phyloP scores from a whole-genome alignment of 805 yeast genomes.

The Wickerhamomyces silvicola region DNA sequence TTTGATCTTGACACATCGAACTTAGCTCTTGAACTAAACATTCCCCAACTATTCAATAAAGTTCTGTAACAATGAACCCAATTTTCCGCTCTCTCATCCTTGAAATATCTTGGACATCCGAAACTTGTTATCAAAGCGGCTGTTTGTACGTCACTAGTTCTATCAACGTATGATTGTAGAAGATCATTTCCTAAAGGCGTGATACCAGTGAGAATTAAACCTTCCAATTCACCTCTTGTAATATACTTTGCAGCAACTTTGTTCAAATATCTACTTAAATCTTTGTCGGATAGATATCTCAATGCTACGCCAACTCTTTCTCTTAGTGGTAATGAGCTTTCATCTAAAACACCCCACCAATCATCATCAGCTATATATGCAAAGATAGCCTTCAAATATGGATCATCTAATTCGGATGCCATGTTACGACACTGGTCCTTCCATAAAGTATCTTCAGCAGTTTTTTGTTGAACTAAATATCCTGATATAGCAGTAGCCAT shows the following conservation, averaged over 20 bases:
- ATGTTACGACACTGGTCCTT: constrained; percentile 84
- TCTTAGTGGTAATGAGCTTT: constrained; percentile 76
- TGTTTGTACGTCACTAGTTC: constrained; percentile 87
- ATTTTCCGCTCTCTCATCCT: constrained; percentile 61
- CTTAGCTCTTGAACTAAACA: constrained; percentile 72
- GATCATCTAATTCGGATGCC: constrained; percentile 84
- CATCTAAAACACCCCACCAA: constrained; percentile 95
- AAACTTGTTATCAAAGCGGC: constrained; percentile 76
- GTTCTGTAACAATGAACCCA: constrained; percentile 73
- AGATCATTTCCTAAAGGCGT: constrained; percentile 79
- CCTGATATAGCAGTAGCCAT: constrained; percentile 96
- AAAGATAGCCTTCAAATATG: constrained; percentile 85
- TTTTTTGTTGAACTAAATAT: constrained; percentile 59
- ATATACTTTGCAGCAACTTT: constrained; percentile 68
- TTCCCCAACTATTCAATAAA: constrained; percentile 72
- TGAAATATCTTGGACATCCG: constrained; percentile 80
- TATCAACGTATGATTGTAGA: constrained; percentile 79
- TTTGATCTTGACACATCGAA: constrained; percentile 77
- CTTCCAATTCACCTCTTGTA: constrained; percentile 80
- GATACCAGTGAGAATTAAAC: constrained; percentile 85
- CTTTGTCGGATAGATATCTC: constrained; percentile 75
- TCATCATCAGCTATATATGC: constrained; percentile 91
- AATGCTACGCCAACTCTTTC: constrained; percentile 90
- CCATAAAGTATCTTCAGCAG: constrained; percentile 53
- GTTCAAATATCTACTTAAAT: constrained; percentile 63